These are phyloP conservation scores for Pyricularia grisea DNA, from an alignment of 2,329 filamentous ascomycete genomes.

Conservation along the genomic window DNA sequence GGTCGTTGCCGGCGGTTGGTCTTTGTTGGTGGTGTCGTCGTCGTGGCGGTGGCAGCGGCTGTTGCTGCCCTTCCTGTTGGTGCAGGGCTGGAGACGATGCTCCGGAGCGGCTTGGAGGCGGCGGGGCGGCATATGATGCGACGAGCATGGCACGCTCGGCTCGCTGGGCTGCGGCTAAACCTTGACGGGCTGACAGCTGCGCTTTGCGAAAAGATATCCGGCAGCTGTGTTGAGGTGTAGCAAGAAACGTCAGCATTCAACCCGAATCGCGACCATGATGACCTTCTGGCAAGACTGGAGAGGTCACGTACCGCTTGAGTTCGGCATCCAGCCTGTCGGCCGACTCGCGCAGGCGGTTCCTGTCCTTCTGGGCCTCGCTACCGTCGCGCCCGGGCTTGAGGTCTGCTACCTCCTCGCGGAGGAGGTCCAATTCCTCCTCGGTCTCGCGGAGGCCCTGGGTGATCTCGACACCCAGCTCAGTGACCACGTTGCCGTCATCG, in stretches of 20 bases:
- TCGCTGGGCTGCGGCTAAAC: conserved; percentile 61
- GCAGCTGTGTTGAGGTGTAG: conserved; percentile 24
- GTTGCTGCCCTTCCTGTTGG: conserved; percentile 10
- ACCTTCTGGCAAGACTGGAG: conserved; percentile 7
- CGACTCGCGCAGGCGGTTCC: conserved; percentile 55
- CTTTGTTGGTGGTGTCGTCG: conserved; percentile 21
- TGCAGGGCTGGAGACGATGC: conserved; percentile 21
- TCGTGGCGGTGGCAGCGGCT: conserved; percentile 16
- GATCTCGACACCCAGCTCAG: conserved; percentile 75
- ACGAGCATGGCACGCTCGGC: conserved; percentile 72
- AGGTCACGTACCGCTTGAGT: conserved; percentile 51
- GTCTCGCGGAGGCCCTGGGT: conserved; percentile 66
- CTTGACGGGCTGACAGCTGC: conserved; percentile 68
- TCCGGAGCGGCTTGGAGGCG: conserved; percentile 18
- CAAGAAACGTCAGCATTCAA: not conserved
- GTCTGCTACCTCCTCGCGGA: conserved; percentile 70
- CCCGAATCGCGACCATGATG: not conserved
- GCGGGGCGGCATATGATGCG: conserved; percentile 40
- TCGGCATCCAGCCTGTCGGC: conserved; percentile 60
- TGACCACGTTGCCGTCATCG: conserved; percentile 44
- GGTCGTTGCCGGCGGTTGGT: conserved; percentile 24
- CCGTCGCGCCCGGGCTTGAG: conserved; percentile 41
- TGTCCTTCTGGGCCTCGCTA: conserved; percentile 50
- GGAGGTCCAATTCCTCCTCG: conserved; percentile 74
- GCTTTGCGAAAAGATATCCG: conserved; percentile 70